These are phyloP conservation scores for Spathaspora gorwiae DNA, from an alignment of 805 yeast genomes.

Conservation along the genomic window DNA sequence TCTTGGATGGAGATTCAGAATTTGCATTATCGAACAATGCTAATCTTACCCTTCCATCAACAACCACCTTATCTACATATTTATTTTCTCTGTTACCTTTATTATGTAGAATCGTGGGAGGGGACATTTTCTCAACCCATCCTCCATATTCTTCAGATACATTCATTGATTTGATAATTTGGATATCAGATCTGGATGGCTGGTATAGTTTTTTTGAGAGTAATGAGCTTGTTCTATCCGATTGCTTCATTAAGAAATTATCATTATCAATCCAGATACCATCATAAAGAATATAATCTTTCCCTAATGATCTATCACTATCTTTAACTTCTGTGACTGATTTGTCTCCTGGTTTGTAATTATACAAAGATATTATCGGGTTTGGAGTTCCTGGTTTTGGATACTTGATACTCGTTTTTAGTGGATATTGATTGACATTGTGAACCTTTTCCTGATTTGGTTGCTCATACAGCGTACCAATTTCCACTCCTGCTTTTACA, in stretches of 20 bases:
- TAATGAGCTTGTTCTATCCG: constrained; percentile 58
- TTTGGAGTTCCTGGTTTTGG: constrained; percentile 70
- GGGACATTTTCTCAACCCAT: constrained; percentile 52
- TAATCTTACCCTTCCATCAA: constrained; percentile 60
- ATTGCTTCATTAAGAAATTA: constrained; percentile 51
- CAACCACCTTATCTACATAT: constrained; percentile 69
- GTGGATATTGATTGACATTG: constrained; percentile 43
- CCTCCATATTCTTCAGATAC: constrained; percentile 44
- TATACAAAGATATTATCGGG: constrained; percentile 47
- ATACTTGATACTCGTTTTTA: constrained; percentile 45
- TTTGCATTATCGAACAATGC: constrained; percentile 70
- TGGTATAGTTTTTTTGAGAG: constrained; percentile 48
- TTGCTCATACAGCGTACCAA: constrained; percentile 9
- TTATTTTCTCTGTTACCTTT: constrained; percentile 22
- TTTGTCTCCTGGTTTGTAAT: constrained; percentile 28
- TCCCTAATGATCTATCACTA: constrained; percentile 22
- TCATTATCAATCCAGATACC: constrained; percentile 54
- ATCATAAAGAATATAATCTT: constrained; percentile 55
- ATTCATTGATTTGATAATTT: constrained; percentile 30
- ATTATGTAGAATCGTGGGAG: constrained; percentile 13
- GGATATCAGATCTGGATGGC: constrained; percentile 24
- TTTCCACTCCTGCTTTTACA: constrained; percentile 26
- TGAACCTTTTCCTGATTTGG: constrained; percentile 8
- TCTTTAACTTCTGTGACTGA: constrained; percentile 8
- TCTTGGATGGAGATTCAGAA: constrained; percentile 33